Evolutionary conservation across 2,329 filamentous ascomycete genomes (phyloP), one percentile per base, ranked within the genome.

Genomic region (Stenocarpella maydis): DNA sequence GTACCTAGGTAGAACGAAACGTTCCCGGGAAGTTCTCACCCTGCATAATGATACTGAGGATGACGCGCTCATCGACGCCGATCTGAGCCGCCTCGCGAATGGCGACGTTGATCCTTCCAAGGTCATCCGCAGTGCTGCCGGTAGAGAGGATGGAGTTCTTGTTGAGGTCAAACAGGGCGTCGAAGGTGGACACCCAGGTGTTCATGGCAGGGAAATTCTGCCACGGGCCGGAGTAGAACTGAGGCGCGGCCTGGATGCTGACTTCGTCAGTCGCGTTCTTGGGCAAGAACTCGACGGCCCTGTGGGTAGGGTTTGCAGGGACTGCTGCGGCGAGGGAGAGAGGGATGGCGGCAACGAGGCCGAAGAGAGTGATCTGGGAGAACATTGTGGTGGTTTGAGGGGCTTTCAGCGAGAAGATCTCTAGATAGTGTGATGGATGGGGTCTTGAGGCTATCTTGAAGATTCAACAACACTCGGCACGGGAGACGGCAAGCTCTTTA

Each of bases 1-100:
- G 12, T 3, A n/a, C 10, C 7, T 8, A 14, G 31, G 6, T 47
- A n/a, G n/a, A n/a, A 37, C 3, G 12, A 2, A 2, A 2, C 34
- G 12, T 37, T 37, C 12, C 26, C 39, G 2, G 4, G 8, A 37
- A 4, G 7, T 12, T n/a, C 26, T 26, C n/a, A 61, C 58, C 58
- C 74, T 82, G 80, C 79, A 82, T 81, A 71, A 82, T 81, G 71
- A 82, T 80, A 68, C 73, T 75, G 54, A 82, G 76, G 73, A 82
- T 80, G 65, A 82, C 76, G 19, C 79, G 74, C 71, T 76, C 72
- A 68, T 80, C 80, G 49, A 82, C 78, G 34, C 78, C 78, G 41
- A 77, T 69, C 72, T 76, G 14, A 17, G 55, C 76, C 65, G 77
- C 76, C 54, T 77, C 74, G 6, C 69, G 55, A 24, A 80, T 74